A percentile compares a stretch with the other conserved stretches of the same genome.
phyloP scores from a whole-genome alignment of 495 filamentous ascomycete species.

The Podospora pseudoanserina region DNA sequence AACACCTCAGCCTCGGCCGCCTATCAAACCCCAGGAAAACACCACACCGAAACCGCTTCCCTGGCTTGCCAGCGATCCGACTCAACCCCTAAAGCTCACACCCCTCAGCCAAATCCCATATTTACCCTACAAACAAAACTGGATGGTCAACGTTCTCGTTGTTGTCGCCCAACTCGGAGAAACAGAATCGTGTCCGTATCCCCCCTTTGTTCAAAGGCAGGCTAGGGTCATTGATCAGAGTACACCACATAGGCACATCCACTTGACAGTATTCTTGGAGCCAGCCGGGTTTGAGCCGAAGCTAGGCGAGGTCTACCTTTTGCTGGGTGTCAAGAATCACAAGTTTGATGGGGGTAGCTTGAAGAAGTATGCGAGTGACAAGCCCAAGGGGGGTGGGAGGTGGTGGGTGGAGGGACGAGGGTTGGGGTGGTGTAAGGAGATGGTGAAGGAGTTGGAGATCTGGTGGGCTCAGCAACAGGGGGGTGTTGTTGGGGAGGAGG shows the following conservation, averaged over 20 bases:
- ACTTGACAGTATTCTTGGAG: slow-evolving; percentile 45
- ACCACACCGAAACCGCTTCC: slow-evolving; percentile 20
- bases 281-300: slow-evolving; percentile 38
- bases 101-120: slow-evolving; percentile 38
- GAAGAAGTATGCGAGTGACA: slow-evolving; percentile 47
- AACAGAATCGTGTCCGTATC: slow-evolving; percentile 37
- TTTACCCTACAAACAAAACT: slow-evolving; percentile 49
- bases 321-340: slow-evolving; percentile 49
- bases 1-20: slow-evolving; percentile 16
- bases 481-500: neutral
- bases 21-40: slow-evolving; percentile 14
- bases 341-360: slow-evolving; percentile 44
- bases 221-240: slow-evolving; percentile 41
- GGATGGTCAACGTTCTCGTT: slow-evolving; percentile 45
- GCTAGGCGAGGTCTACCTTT: slow-evolving; percentile 40
- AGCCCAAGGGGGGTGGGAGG: slow-evolving; percentile 22
- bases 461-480: slow-evolving; percentile 35
- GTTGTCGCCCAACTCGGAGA: slow-evolving; percentile 40
- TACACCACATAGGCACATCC: slow-evolving; percentile 38
- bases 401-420: slow-evolving; percentile 44
- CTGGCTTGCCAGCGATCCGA: slow-evolving; percentile 28
- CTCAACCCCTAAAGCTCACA: slow-evolving; percentile 39
- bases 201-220: slow-evolving; percentile 40
- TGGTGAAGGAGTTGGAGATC: slow-evolving; percentile 33
- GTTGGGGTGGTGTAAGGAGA: slow-evolving; percentile 41